Base-by-base conservation (phyloP, 805 yeast genomes). In the Ogataea minuta region DNA sequence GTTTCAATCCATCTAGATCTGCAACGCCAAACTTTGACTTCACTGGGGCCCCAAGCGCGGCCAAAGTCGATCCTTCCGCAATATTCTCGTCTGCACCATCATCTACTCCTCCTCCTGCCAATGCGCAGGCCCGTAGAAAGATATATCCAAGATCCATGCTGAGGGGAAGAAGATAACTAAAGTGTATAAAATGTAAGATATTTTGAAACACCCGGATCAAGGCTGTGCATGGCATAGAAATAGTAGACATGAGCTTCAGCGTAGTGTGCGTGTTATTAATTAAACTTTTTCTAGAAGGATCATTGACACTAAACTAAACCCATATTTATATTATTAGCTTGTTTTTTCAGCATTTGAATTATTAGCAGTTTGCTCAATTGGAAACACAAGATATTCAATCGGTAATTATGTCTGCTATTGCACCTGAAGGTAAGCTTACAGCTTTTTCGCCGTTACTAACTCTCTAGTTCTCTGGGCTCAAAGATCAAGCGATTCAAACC, bases 401-500 rank as follows among this genome's bases (percentile, higher is more conserved):
- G 8, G 14, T 19, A 23, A 39, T 14, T 14, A 54, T 46, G 53
- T 40, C 57, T 25, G 33, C 58, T 44, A 50, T 59, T 52, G 46
- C 60, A 27, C 64, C 64, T 25, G 63, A 60, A 55, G 61, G 64
- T 60, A 53, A 38, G 64, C 55, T 11, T 6, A 6, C 21, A 5
- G 21, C 21, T 4, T 10, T 16, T 12, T 3, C 9, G 12, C 14
- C 21, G 12, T 10, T 20, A 6, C 36, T 37, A 31, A 36, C 40
- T 19, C 13, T 6, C 5, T 65, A 70, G 91, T 87, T 28, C 71
- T 80, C 60, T 91, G 99, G 99, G 98, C 99, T 9, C 99, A 91
- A 71, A 86, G 99, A 66, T 88, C 96, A 39, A 79, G 72, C 57
- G 82, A 72, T n/a, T 63, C 72, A 4, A 95, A 81, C 26, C 74